Base-by-base conservation (phyloP, 768 basidiomycete genomes). In the Cubamyces sp. region DNA sequence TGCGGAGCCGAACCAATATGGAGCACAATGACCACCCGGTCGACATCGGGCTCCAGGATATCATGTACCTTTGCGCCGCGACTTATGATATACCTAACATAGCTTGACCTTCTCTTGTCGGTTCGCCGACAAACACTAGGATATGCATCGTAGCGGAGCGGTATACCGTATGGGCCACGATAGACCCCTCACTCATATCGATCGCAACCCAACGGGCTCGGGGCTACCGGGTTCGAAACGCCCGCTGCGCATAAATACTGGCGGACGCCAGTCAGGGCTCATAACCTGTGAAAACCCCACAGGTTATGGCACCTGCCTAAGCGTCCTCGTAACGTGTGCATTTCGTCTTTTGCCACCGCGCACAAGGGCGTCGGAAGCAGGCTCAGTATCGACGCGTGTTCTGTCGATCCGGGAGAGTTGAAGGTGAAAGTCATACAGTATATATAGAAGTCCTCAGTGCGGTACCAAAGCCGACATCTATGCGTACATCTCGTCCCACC, bases 401-500 rank as follows among this genome's bases (percentile, higher is more conserved):
- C 9, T n/a, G 25, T 15, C 9, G 48, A 16, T n/a, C n/a, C n/a
- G n/a, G n/a, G n/a, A n/a, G n/a, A n/a, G n/a, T n/a, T n/a, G n/a
- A n/a, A n/a, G n/a, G n/a, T n/a, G n/a, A n/a, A n/a, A n/a, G n/a
- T n/a, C n/a, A n/a, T n/a, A 42, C 11, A 49, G 12, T 5, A 42
- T 8, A 25, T n/a, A 23, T 42, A 53, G 26, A 16, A 21, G 42
- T 30, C 28, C 28, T 30, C 28, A 30, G 28, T 8, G 28, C 28
- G 23, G 39, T 28, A 15, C 25, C 39, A 51, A n/a, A 46, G 7
- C 0, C 21, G 45, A 43, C 7, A 40, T 18, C 26, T 61, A 82
- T 48, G 80, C 72, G 72, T 90, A 90, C 81, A 89, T 84, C 53
- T 88, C 85, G 48, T 88, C 87, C 81, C 80, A 84, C 21, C 83